Evolutionary conservation across 2,329 filamentous ascomycete species (phyloP), one percentile per base, ranked within the genome.

Genomic region (Xylariaceae sp.): DNA sequence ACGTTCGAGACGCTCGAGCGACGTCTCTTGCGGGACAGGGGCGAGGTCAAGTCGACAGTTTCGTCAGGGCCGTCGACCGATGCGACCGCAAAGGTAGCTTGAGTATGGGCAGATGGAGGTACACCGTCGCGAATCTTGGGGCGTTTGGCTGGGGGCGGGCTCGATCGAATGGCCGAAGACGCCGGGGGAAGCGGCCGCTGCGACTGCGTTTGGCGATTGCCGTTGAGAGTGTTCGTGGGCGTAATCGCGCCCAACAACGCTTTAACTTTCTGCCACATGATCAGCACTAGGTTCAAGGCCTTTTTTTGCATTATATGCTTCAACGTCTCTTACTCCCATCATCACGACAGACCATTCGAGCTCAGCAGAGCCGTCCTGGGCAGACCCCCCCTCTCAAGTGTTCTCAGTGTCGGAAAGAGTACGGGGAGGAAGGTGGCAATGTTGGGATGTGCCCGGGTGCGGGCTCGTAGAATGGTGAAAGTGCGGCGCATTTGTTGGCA

Each of bases 181-280:
- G 43, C 16, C 6, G 26, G 4, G 43, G 39, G 39, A 34, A 48
- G 36, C 8, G 18, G 18, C 12, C 18, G 24, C 35, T 42, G 38
- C 13, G 44, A 29, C 31, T 38, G 17, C 15, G 39, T 44, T 19
- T 41, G 40, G 15, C 31, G 47, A 13, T 39, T 49, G 12, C 47
- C 49, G 26, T 44, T 50, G 28, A 59, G 52, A 19, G 37, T 52
- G n/a, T 58, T 56, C 6, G 47, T 37, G 38, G 54, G 55, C 30
- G 8, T n/a, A 32, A n/a, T 6, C 13, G 6, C 22, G 11, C 6
- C 6, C 11, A 26, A 11, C 6, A 26, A 26, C 6, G 6, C 22
- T 6, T 11, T 6, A 11, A 26, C 6, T 26, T 26, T 26, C 22
- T 26, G 22, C 6, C 22, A 26, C 6, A 26, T 6, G 11, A 26